Conservation (phyloP, 768 basidiomycete genomes). For the Tulasnella sp. region DNA sequence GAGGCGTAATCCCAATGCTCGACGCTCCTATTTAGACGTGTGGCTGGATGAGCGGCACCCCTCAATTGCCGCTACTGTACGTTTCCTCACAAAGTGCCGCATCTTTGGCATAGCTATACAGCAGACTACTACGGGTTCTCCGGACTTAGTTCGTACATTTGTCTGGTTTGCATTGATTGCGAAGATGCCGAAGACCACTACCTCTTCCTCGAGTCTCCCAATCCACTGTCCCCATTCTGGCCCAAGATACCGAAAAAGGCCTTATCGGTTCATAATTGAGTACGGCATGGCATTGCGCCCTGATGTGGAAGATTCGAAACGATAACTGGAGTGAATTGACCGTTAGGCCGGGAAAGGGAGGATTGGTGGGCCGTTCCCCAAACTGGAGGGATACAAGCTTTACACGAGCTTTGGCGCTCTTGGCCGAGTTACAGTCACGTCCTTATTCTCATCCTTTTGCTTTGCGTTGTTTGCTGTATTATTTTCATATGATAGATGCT, state of each 20-base stretch:
- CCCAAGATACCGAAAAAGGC: not conserved
- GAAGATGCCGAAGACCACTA: not conserved
- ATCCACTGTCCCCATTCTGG: slow-evolving; percentile 13
- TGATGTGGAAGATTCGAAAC: slow-evolving; percentile 16
- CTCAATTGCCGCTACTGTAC: too few relatives aligned
- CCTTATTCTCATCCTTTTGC: not conserved
- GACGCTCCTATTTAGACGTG: too few relatives aligned
- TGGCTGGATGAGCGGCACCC: too few relatives aligned
- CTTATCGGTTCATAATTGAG: slow-evolving; percentile 66
- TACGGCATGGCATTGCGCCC: slow-evolving; percentile 58
- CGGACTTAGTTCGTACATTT: too few relatives aligned
- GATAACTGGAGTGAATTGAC: slow-evolving; percentile 20
- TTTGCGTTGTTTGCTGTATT: not conserved
- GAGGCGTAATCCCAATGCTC: too few relatives aligned
- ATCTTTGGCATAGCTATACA: too few relatives aligned
- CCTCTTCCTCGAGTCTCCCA: not conserved
- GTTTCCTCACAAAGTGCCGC: too few relatives aligned
- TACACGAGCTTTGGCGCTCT: slow-evolving; percentile 16
- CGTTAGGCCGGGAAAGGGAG: not conserved
- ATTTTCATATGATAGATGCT: too few relatives aligned
- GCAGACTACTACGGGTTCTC: too few relatives aligned
- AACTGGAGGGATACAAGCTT: slow-evolving; percentile 16
- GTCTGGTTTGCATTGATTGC: too few relatives aligned
- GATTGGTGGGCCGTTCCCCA: not conserved
- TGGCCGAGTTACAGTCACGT: not conserved